Percentiles rank a stretch among this genome's conserved stretches.
These are phyloP conservation scores for Aspergillus hortae DNA, from an alignment of 2,329 filamentous ascomycete species.

Conservation along the genomic window DNA sequence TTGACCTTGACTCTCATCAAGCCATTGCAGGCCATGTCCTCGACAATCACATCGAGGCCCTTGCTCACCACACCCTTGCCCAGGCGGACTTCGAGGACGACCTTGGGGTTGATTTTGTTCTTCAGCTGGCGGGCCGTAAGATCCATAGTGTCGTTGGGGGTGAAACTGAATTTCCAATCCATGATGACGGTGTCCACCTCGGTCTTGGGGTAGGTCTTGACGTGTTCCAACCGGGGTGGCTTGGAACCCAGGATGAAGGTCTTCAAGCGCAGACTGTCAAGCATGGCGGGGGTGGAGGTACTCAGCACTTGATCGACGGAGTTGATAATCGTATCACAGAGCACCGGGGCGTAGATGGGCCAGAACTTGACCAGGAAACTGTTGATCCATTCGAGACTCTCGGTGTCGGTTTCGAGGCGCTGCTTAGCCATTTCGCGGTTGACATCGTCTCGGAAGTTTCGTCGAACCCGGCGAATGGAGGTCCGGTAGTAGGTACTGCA, in stretches of 20 bases:
- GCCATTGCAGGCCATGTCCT: slow-evolving; percentile 94
- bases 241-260: slow-evolving; percentile 93
- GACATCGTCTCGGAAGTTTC: slow-evolving; percentile 94
- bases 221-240: slow-evolving; percentile 91
- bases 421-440: slow-evolving; percentile 83
- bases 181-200: slow-evolving; percentile 95
- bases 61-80: slow-evolving; percentile 98
- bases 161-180: slow-evolving; percentile 99
- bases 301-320: slow-evolving; percentile 95
- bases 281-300: slow-evolving; percentile 82
- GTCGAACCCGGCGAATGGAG: slow-evolving; percentile 84
- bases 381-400: slow-evolving; percentile 98
- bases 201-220: slow-evolving; percentile 95
- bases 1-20: slow-evolving; percentile 98
- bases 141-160: slow-evolving; percentile 87
- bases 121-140: slow-evolving; percentile 86
- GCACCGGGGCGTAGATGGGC: slow-evolving; percentile 95
- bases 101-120: slow-evolving; percentile 95
- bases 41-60: slow-evolving; percentile 93
- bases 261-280: slow-evolving; percentile 90
- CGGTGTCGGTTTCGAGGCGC: slow-evolving; percentile 81
- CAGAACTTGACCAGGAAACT: slow-evolving; percentile 98
- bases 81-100: slow-evolving; percentile 89
- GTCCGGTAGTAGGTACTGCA: slow-evolving; percentile 97
- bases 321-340: slow-evolving; percentile 86